These are phyloP conservation scores for Suillus variegatus DNA, from an alignment of 768 basidiomycete species.

Conservation along the genomic window DNA sequence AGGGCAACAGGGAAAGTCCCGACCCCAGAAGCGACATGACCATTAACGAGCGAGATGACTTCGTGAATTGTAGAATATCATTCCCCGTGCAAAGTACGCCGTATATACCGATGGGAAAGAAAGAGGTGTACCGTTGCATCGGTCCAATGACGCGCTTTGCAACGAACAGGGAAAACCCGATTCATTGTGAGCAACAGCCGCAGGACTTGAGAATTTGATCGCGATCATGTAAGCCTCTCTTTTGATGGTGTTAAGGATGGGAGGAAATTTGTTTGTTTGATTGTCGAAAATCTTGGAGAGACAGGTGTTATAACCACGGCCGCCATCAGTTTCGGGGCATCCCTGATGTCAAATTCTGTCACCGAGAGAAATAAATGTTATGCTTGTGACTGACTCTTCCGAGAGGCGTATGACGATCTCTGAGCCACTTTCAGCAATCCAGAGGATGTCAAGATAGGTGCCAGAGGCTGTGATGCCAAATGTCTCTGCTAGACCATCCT, in stretches of 20 bases:
- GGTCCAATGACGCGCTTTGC: not conserved
- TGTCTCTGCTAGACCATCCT: constrained; percentile 52
- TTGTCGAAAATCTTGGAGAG: constrained; percentile 22
- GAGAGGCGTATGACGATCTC: constrained; percentile 20
- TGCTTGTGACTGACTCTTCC: constrained; percentile 21
- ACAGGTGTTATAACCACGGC: constrained; percentile 25
- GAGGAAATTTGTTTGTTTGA: constrained; percentile 33
- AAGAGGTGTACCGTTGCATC: not conserved
- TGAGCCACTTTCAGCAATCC: constrained; percentile 34
- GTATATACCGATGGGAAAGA: constrained; percentile 1
- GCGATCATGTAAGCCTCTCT: not conserved
- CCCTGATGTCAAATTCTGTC: constrained; percentile 16
- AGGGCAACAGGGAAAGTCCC: constrained; percentile 25
- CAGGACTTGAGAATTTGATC: not conserved
- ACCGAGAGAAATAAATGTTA: not conserved
- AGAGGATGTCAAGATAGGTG: constrained; percentile 60
- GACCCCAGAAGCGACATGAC: not conserved
- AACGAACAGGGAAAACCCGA: not conserved
- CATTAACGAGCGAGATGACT: too few relatives aligned
- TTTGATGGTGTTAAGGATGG: constrained; percentile 26
- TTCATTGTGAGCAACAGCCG: not conserved
- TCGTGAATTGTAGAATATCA: not conserved
- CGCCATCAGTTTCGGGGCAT: constrained; percentile 25
- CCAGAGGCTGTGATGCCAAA: constrained; percentile 56
- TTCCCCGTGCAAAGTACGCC: constrained; percentile 1